These are phyloP conservation scores for Bacterosira constricta DNA, from an alignment of 108 stramenopile genomes.

Conservation along the genomic window DNA sequence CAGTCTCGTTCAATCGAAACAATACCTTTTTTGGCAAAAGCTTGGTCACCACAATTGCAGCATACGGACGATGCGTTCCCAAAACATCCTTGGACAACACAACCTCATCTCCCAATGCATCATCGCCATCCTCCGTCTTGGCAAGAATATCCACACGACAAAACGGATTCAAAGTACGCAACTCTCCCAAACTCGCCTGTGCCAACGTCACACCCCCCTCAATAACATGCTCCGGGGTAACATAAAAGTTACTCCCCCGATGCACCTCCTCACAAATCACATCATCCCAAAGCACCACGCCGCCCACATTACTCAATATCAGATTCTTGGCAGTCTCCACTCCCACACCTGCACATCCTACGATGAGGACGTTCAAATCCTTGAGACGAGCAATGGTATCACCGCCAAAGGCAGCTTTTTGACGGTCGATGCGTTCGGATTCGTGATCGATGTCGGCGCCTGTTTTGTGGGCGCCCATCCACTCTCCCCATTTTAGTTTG, in stretches of 20 bases:
- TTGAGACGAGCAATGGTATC: constrained; percentile 59
- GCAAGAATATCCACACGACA: constrained; percentile 52
- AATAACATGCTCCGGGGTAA: constrained; percentile 37
- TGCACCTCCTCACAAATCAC: constrained; percentile 29
- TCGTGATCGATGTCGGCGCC: constrained; percentile 47
- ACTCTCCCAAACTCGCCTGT: constrained; percentile 38
- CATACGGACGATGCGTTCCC: constrained; percentile 32
- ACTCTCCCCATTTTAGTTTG: constrained; percentile 57
- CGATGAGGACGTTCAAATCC: constrained; percentile 69
- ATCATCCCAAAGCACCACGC: constrained; percentile 44
- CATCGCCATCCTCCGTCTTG: too few species aligned
- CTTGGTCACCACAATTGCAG: constrained; percentile 51
- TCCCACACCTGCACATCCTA: constrained; percentile 73
- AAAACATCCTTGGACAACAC: constrained; percentile 30
- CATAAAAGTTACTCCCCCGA: constrained; percentile 54
- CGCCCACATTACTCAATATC: constrained; percentile 56
- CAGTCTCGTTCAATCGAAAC: constrained; percentile 32
- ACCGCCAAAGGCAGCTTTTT: constrained; percentile 56
- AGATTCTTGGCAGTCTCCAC: constrained; percentile 75
- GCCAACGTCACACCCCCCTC: constrained; percentile 29
- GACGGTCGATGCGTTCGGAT: constrained; percentile 61
- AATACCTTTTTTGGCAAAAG: constrained; percentile 37
- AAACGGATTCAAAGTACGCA: constrained; percentile 51
- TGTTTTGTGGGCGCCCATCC: constrained; percentile 54
- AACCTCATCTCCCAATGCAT: constrained; percentile 3